Conservation (phyloP, 2,329 filamentous ascomycete species). For the Ilyonectria robusta region DNA sequence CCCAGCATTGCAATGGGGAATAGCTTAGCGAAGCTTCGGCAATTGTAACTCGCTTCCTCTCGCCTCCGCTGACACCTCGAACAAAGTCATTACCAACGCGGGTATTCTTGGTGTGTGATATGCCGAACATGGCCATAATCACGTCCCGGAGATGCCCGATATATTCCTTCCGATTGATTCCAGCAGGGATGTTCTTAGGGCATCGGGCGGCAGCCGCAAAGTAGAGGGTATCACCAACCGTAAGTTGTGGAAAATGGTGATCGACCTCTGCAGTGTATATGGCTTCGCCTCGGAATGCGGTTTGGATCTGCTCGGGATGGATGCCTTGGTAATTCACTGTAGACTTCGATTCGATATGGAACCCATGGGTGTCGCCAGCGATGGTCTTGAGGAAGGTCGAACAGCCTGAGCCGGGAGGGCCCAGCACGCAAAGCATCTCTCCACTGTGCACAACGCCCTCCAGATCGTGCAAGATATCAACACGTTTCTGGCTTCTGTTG, state of each 20-base stretch:
- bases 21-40: conserved; percentile 50
- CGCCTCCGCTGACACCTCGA: conserved; percentile 68
- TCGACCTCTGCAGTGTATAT: conserved; percentile 89
- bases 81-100: conserved; percentile 78
- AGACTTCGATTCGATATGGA: conserved; percentile 75
- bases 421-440: conserved; percentile 80
- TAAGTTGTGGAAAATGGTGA: conserved; percentile 81
- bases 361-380: conserved; percentile 83
- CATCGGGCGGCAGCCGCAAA: conserved; percentile 79
- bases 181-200: conserved; percentile 71
- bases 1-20: conserved; percentile 76
- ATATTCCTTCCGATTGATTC: conserved; percentile 66
- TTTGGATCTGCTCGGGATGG: conserved; percentile 78
- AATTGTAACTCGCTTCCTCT: conserved; percentile 59
- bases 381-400: conserved; percentile 86
- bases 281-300: conserved; percentile 81
- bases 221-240: conserved; percentile 80
- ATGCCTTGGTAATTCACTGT: conserved; percentile 82
- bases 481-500: conserved; percentile 63
- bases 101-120: conserved; percentile 77
- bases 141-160: conserved; percentile 75
- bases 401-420: conserved; percentile 78
- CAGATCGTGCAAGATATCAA: conserved; percentile 75
- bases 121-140: conserved; percentile 79
- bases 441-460: conserved; percentile 76